phyloP scores from a whole-genome alignment of 2,329 filamentous ascomycete species.

The Emericellopsis atlantica region DNA sequence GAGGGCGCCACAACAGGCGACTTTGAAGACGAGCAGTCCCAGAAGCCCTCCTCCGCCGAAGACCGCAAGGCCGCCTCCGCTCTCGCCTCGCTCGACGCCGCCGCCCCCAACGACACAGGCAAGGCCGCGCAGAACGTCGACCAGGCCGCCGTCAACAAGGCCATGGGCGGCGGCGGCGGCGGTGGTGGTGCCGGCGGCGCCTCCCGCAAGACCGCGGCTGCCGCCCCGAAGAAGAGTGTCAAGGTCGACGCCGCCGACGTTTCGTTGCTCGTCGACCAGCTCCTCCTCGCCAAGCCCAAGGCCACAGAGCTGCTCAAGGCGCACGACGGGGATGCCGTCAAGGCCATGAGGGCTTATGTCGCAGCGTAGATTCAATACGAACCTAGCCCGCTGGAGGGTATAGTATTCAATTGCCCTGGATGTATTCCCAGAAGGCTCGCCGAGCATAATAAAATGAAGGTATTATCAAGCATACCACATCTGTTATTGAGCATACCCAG shows the following conservation, averaged over 20 bases:
- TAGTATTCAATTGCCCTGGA: no score
- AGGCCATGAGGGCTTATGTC: slow-evolving; percentile 50
- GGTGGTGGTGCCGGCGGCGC: slow-evolving; percentile 10
- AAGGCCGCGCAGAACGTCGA: slow-evolving; percentile 37
- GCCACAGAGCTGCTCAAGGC: slow-evolving; percentile 63
- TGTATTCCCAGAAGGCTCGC: no score
- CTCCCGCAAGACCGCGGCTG: slow-evolving; percentile 10
- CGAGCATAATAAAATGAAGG: no score
- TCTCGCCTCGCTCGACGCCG: slow-evolving; percentile 54
- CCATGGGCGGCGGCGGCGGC: slow-evolving; percentile 50
- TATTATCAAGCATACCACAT: no score
- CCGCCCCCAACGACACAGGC: slow-evolving; percentile 17
- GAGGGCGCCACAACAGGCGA: slow-evolving; percentile 49
- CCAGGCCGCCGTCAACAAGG: slow-evolving; percentile 56
- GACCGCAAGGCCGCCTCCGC: slow-evolving; percentile 67
- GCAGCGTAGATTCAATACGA: no score
- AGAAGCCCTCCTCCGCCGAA: slow-evolving; percentile 46
- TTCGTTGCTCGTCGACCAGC: slow-evolving; percentile 54
- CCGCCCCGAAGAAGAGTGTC: slow-evolving; percentile 41
- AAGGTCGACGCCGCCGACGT: slow-evolving; percentile 68
- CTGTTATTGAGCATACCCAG: no score
- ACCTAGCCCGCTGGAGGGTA: no score
- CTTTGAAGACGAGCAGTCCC: slow-evolving; percentile 41
- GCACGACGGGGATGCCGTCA: slow-evolving; percentile 56
- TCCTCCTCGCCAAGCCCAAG: slow-evolving; percentile 58